Conservation (phyloP, 2,329 filamentous ascomycete species). For the Curvularia eragrostidis region DNA sequence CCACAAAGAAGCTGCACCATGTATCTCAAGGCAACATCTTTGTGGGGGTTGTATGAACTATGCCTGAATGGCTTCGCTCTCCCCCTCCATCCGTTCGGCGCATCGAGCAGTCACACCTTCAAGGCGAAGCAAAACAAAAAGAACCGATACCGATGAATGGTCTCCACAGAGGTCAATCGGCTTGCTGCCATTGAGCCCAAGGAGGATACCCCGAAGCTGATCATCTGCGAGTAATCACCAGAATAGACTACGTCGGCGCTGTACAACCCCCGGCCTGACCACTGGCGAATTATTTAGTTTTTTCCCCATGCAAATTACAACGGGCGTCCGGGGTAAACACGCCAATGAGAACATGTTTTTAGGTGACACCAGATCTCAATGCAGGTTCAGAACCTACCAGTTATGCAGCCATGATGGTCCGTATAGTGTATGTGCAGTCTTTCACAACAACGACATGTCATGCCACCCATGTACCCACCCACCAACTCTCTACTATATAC, state of each 20-base stretch:
- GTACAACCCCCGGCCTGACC: neutral
- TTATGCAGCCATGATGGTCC: too few relatives aligned
- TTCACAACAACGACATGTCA: neutral
- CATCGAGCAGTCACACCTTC: conserved; percentile 5
- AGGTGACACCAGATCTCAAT: conserved; percentile 2
- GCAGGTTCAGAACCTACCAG: too few relatives aligned
- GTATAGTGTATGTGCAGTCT: neutral
- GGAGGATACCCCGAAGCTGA: neutral
- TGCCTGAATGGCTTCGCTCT: conserved; percentile 18
- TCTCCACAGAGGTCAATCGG: neutral
- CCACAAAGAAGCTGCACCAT: neutral
- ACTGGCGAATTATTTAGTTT: neutral
- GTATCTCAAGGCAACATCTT: conserved; percentile 1
- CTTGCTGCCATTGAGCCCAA: neutral
- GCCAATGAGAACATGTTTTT: neutral
- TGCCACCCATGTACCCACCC: too few relatives aligned
- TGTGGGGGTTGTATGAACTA: conserved; percentile 14
- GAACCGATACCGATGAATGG: conserved; percentile 1
- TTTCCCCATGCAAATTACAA: too few relatives aligned
- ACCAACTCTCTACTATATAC: conserved; percentile 19
- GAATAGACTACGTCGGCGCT: neutral
- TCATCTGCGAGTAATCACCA: conserved; percentile 3
- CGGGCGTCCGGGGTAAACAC: too few relatives aligned
- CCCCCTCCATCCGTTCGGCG: conserved; percentile 26
- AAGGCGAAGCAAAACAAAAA: neutral